Base-by-base conservation (phyloP, 495 filamentous ascomycete species). In the Aspergillus egyptiacus region DNA sequence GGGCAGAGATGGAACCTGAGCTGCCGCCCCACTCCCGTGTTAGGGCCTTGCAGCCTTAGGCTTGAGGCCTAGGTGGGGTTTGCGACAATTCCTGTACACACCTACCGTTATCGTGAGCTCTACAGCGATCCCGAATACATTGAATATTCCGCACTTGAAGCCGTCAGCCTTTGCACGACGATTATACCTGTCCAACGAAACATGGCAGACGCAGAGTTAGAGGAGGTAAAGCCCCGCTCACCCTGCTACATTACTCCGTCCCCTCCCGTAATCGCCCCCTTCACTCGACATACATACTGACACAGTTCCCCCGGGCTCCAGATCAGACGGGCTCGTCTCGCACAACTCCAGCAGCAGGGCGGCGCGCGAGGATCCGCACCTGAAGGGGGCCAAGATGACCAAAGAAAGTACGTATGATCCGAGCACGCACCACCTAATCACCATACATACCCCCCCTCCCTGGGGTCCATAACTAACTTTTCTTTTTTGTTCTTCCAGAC, bases 181-280 rank as follows among this genome's bases (percentile, higher is more conserved):
- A n/a, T 40, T 38, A 40, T 23, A 20, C 28, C 50, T 27, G 41
- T 31, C 35, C 8, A 18, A 52, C 38, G 6, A 41, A 31, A 28
- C 47, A 90, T 93, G 88, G 84, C 82, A n/a, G 88, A 94, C 73
- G 76, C 84, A 61, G 89, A 95, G 62, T 69, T 95, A 45, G 88
- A 91, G 65, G 80, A 87, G 74, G 87, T 88, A 47, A 50, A 70
- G 48, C 24, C 40, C 14, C 11, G 23, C 15, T 37, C 1, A 23
- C 17, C 25, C 33, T 31, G 14, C 22, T 39, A 24, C 24, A 7
- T 13, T 17, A n/a, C n/a, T n/a, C n/a, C n/a, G n/a, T 30, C 7
- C 17, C 25, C 19, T 3, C 24, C 15, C 30, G 11, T 23, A 24
- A 7, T 34, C 10, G 6, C 22, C n/a, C n/a, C n/a, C n/a, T 11